Evolutionary conservation across 2,329 filamentous ascomycete species (phyloP), one percentile per base, ranked within the genome.

Genomic region (Neonectria neomacrospora): DNA sequence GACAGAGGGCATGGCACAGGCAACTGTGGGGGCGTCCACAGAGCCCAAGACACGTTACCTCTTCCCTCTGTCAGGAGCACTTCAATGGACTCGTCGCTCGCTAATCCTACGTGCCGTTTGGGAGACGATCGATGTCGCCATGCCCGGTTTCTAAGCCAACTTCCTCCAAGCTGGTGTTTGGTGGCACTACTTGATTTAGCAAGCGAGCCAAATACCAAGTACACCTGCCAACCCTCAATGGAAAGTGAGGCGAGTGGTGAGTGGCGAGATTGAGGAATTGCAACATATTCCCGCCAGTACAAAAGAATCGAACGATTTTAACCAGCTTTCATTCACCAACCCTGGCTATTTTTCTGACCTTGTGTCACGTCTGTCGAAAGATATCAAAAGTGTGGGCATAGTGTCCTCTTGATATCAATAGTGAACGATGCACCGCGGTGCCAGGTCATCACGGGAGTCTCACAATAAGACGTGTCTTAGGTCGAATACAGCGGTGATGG

Each of bases 251-350:
- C 12, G 20, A 11, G 22, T 26, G 22, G 14, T 45, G 12, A 20
- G 20, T 3, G 7, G 11, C 22, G 12, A 45, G 20, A 5, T n/a
- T n/a, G 28, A 18, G 20, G 34, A 3, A 20, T 20, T 54, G 44
- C 51, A 48, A 34, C 32, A 41, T 47, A 23, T 50, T n/a, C 51
- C 28, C 37, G 14, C 20, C 47, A 55, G 26, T 28, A 23, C 32
- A 12, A 51, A 1, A 28, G 42, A 26, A 18, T n/a, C 20, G 52
- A 30, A 12, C 16, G 30, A 6, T 18, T 32, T 32, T 34, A 16
- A 26, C 32, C 32, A 37, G 37, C n/a, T 44, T 14, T 23, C 26
- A 37, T 18, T 8, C 18, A n/a, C 11, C 37, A 23, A 26, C 45
- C 45, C 34, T 55, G 34, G 34, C 54, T 20, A 22, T 42, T 37